Conservation (phyloP, 2,329 filamentous ascomycete genomes). For the Cladophialophora bantiana region DNA sequence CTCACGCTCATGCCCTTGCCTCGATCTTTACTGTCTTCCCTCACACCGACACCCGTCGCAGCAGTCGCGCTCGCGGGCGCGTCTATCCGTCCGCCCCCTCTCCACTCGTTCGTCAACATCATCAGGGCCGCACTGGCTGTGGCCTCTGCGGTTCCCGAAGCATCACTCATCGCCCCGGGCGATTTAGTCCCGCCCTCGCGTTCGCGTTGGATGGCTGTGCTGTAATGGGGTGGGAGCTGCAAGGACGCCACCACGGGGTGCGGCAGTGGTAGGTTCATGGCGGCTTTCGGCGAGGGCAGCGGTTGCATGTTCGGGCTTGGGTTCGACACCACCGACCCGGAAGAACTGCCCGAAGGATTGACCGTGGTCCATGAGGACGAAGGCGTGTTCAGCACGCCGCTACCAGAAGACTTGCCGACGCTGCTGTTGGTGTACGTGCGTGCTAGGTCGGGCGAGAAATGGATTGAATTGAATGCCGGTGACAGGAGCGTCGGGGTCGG, state of each 20-base stretch:
- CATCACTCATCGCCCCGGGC: slow-evolving; percentile 49
- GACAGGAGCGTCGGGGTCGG: slow-evolving; percentile 37
- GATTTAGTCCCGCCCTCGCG: slow-evolving; percentile 35
- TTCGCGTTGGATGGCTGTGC: slow-evolving; percentile 51
- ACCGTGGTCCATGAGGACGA: slow-evolving; percentile 27
- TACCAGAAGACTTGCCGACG: slow-evolving; percentile 22
- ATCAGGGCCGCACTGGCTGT: slow-evolving; percentile 79
- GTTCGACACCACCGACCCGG: slow-evolving; percentile 19
- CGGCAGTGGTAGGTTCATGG: slow-evolving; percentile 41
- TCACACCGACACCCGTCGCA: neutral
- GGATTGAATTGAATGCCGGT: slow-evolving; percentile 40
- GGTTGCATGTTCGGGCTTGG: slow-evolving; percentile 40
- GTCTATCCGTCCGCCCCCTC: slow-evolving; percentile 48
- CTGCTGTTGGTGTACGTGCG: slow-evolving; percentile 32
- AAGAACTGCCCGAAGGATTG: slow-evolving; percentile 20
- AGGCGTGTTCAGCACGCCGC: slow-evolving; percentile 16
- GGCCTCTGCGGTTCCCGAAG: slow-evolving; percentile 71
- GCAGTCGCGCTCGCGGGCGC: slow-evolving; percentile 21
- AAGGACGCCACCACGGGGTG: slow-evolving; percentile 25
- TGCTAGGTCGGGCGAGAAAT: slow-evolving; percentile 35
- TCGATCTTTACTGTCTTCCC: slow-evolving; percentile 41
- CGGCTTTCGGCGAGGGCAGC: slow-evolving; percentile 38
- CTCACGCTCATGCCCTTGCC: slow-evolving; percentile 62
- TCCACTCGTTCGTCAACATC: slow-evolving; percentile 83
- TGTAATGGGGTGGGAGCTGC: slow-evolving; percentile 43